Evolutionary conservation across 352 stramenopile genomes (phyloP).

Genomic region (Blastocystis sp.): DNA sequence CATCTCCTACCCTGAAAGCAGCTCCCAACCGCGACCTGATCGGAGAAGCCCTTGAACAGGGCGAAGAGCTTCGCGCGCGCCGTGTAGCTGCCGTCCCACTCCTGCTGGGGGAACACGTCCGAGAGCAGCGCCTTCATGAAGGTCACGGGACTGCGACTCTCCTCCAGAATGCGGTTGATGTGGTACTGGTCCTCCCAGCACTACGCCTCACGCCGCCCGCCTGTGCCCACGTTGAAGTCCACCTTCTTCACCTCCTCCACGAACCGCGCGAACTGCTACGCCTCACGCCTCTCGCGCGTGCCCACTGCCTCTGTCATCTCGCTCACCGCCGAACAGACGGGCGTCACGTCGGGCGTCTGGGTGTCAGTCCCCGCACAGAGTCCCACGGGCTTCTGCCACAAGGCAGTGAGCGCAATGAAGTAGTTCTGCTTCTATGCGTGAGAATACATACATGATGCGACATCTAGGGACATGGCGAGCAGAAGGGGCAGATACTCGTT

Average conservation of each 20-base stretch:
- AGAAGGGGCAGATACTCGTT: background rate
- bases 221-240: background rate
- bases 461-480: background rate
- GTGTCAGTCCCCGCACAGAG: background rate
- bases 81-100: background rate
- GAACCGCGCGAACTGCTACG: slow-evolving; percentile 36
- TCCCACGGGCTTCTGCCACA: slow-evolving; percentile 10
- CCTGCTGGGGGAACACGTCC: slow-evolving; percentile 2
- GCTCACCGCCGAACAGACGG: background rate
- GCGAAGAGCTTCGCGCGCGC: background rate
- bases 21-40: background rate
- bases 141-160: background rate
- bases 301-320: slow-evolving; percentile 2
- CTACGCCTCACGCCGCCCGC: slow-evolving; percentile 16
- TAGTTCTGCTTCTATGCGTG: background rate
- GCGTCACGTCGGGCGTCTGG: background rate
- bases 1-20: background rate
- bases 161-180: background rate
- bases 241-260: background rate
- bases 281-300: background rate
- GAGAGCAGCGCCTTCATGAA: slow-evolving; percentile 36
- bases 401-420: slow-evolving; percentile 10
- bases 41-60: background rate
- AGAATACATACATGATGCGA: background rate
- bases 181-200: slow-evolving; percentile 31